Evolutionary conservation across 2,329 filamentous ascomycete species (phyloP).

Genomic region (Colletotrichum gloeosporioides): DNA sequence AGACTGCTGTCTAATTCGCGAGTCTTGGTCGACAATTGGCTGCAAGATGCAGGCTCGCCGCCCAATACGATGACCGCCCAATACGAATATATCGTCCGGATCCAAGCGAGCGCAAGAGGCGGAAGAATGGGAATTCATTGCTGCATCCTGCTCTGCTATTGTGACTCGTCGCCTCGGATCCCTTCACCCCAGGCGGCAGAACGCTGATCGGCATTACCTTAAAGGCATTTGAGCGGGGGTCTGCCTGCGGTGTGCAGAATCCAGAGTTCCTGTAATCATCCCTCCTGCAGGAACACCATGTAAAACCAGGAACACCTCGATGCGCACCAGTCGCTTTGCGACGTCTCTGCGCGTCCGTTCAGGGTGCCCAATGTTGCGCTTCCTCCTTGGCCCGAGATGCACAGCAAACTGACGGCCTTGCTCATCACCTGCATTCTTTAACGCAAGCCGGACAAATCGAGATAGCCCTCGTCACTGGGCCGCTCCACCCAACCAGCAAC

Average conservation of each 20-base stretch:
- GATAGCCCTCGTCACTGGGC: background rate
- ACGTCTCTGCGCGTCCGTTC: background rate
- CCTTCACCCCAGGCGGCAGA: background rate
- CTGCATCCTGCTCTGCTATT: background rate
- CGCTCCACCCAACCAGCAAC: background rate
- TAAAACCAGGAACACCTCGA: background rate
- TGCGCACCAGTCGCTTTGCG: background rate
- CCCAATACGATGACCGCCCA: background rate
- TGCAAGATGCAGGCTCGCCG: background rate
- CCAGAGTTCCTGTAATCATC: slow-evolving; percentile 9
- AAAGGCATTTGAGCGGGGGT: slow-evolving; percentile 1
- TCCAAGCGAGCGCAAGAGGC: background rate
- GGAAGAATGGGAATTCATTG: background rate
- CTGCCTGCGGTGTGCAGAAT: slow-evolving; percentile 1
- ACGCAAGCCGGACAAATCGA: background rate
- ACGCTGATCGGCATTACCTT: slow-evolving; percentile 12
- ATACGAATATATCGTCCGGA: background rate
- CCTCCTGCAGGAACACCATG: background rate
- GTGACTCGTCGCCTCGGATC: background rate
- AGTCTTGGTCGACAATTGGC: background rate
- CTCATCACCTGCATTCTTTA: background rate
- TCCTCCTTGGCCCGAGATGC: background rate
- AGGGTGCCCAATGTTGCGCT: background rate
- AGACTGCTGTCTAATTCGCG: background rate
- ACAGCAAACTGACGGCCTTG: background rate